These are phyloP conservation scores for Talaromyces nanjingensis DNA, from an alignment of 495 filamentous ascomycete species.

Conservation along the genomic window DNA sequence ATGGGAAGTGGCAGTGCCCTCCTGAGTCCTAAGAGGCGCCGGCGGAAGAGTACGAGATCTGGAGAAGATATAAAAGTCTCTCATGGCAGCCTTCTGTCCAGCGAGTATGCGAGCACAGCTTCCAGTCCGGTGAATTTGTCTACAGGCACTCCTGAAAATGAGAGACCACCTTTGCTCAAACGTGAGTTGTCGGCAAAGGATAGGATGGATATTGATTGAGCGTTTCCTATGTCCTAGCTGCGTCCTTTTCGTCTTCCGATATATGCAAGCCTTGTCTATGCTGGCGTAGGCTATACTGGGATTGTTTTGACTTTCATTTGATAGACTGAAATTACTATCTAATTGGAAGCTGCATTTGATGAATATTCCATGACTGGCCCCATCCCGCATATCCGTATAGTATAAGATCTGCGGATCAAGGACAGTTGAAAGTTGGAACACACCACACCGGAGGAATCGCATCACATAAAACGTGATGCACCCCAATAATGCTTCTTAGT, in stretches of 20 bases:
- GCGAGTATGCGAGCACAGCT: not conserved
- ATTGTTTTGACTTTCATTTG: not conserved
- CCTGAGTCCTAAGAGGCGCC: conserved; percentile 22
- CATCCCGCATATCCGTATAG: not conserved
- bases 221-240: not conserved
- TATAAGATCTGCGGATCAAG: not conserved
- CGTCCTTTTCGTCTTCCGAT: not conserved
- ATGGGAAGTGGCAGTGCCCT: conserved; percentile 7
- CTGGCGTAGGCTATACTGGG: not conserved
- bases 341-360: not conserved
- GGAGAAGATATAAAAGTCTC: conserved; percentile 7
- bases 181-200: conserved; percentile 14
- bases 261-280: not conserved
- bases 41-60: conserved; percentile 17
- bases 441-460: not conserved
- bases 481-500: not conserved
- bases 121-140: conserved; percentile 19
- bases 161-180: not conserved
- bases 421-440: not conserved
- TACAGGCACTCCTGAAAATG: not conserved
- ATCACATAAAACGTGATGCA: not conserved
- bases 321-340: not conserved
- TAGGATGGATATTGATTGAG: conserved; percentile 28
- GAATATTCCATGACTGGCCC: too few relatives aligned
- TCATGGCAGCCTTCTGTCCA: not conserved